Percentiles rank a stretch among this genome's conserved stretches.
These are phyloP conservation scores for Puccinia coronata DNA, from an alignment of 1,284 basidiomycete species.

Conservation along the genomic window DNA sequence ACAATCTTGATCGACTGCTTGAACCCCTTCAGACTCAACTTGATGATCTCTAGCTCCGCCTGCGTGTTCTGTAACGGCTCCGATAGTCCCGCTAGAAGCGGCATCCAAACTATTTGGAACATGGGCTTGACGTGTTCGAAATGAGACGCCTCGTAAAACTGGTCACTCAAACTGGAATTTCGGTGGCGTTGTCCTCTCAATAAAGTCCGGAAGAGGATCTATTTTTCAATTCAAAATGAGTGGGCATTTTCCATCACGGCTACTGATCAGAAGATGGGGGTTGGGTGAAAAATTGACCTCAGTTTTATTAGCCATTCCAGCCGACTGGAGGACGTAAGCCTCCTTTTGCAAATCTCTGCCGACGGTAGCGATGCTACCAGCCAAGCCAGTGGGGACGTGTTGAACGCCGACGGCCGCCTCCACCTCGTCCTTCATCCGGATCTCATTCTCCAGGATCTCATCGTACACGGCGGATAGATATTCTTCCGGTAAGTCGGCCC, in stretches of 20 bases:
- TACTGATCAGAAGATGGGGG: too few species aligned
- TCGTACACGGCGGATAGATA: constrained; percentile 76
- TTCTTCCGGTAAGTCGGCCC: constrained; percentile 80
- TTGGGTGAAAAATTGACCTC: constrained; percentile 69
- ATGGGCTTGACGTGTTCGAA: constrained; percentile 92
- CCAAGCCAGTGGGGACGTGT: constrained; percentile 67
- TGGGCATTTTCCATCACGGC: too few species aligned
- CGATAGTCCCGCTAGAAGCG: constrained; percentile 88
- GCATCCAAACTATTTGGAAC: constrained; percentile 98
- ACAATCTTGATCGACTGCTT: constrained; percentile 88
- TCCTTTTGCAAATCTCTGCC: constrained; percentile 90
- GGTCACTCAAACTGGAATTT: constrained; percentile 69
- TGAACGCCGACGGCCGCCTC: constrained; percentile 64
- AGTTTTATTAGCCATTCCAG: constrained; percentile 91
- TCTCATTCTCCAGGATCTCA: constrained; percentile 85
- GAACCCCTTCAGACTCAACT: constrained; percentile 90
- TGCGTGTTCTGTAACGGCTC: constrained; percentile 77
- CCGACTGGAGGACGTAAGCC: constrained; percentile 87
- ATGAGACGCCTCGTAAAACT: constrained; percentile 92
- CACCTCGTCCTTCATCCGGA: constrained; percentile 95
- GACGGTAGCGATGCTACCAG: constrained; percentile 77
- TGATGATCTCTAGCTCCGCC: constrained; percentile 78
- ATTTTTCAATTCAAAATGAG: constrained; percentile 16
- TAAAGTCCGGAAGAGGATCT: constrained; percentile 86
- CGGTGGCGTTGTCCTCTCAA: constrained; percentile 81